Evolutionary conservation across 2,329 filamentous ascomycete species (phyloP).

Genomic region (Triangularia verruculosa): DNA sequence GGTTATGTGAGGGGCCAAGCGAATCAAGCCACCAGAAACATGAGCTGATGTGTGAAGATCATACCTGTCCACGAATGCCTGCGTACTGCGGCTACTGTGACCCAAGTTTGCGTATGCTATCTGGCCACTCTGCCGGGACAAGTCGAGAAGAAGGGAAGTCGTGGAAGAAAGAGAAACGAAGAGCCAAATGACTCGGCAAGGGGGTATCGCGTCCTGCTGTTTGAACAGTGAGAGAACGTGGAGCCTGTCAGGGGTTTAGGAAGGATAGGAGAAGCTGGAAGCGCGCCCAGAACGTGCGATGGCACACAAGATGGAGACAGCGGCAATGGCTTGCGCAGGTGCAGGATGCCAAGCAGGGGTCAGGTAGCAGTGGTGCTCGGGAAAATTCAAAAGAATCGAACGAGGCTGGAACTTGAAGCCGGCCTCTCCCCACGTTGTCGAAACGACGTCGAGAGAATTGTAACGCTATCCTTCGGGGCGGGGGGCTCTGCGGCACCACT

Average conservation of each 20-base stretch:
- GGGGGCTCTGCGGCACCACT: slow-evolving; percentile 19
- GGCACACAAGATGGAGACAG: slow-evolving; percentile 4
- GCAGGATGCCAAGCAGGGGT: slow-evolving; percentile 17
- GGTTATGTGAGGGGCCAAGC: slow-evolving; percentile 37
- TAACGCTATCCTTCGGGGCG: not conserved
- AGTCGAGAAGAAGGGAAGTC: not conserved
- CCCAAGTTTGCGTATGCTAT: slow-evolving; percentile 2
- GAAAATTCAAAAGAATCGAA: slow-evolving; percentile 15
- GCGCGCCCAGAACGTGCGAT: slow-evolving; percentile 13
- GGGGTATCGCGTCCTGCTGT: slow-evolving; percentile 11
- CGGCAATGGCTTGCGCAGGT: slow-evolving; percentile 6
- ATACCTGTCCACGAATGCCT: slow-evolving; percentile 42
- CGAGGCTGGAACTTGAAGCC: slow-evolving; percentile 7
- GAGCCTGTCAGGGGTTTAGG: not conserved
- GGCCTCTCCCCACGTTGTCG: slow-evolving; percentile 14
- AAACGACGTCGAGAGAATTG: slow-evolving; percentile 15
- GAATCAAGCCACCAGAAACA: slow-evolving; percentile 37
- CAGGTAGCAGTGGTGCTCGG: slow-evolving; percentile 10
- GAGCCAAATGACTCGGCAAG: slow-evolving; percentile 22
- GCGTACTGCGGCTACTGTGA: slow-evolving; percentile 28
- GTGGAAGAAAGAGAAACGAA: slow-evolving; percentile 9
- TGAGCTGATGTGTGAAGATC: slow-evolving; percentile 43
- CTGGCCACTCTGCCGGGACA: not conserved
- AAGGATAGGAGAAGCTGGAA: slow-evolving; percentile 11
- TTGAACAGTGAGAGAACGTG: not conserved